phyloP scores from a whole-genome alignment of 75 land plant species.

The Picea glauca region DNA sequence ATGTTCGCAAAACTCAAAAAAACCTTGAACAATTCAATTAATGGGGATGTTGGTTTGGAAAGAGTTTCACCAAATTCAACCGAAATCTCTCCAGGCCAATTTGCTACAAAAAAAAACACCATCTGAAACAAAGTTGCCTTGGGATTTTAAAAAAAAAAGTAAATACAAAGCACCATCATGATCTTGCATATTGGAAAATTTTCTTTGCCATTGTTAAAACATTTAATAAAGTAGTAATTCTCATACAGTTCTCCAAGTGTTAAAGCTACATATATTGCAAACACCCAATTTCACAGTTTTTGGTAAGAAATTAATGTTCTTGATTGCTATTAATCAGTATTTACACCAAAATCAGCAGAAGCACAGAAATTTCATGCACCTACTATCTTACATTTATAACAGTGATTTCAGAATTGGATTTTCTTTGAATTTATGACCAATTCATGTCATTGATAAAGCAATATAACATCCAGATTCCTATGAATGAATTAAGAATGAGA shows the following conservation, averaged over 20 bases:
- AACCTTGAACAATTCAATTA: too few species aligned
- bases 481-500: slow-evolving; percentile 6
- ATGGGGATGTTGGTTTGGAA: too few species aligned
- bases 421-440: neutral
- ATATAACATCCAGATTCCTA: neutral
- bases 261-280: neutral
- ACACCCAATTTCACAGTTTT: neutral
- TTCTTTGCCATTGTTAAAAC: neutral
- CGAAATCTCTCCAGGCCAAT: too few species aligned
- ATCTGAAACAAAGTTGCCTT: too few species aligned
- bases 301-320: neutral
- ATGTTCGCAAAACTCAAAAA: too few species aligned
- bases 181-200: neutral
- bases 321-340: neutral
- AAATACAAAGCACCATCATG: neutral
- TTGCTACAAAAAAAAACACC: too few species aligned
- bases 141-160: too few species aligned
- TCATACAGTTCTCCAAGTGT: neutral
- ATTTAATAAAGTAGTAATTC: too few species aligned
- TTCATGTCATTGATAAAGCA: neutral
- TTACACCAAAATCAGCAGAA: neutral
- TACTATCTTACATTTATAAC: neutral
- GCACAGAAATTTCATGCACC: neutral
- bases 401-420: slow-evolving; percentile 1
- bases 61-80: too few species aligned